Evolutionary conservation across 257 asterid species (phyloP), one percentile per base, ranked within the genome.

Genomic region (Solanum tarapatanum): DNA sequence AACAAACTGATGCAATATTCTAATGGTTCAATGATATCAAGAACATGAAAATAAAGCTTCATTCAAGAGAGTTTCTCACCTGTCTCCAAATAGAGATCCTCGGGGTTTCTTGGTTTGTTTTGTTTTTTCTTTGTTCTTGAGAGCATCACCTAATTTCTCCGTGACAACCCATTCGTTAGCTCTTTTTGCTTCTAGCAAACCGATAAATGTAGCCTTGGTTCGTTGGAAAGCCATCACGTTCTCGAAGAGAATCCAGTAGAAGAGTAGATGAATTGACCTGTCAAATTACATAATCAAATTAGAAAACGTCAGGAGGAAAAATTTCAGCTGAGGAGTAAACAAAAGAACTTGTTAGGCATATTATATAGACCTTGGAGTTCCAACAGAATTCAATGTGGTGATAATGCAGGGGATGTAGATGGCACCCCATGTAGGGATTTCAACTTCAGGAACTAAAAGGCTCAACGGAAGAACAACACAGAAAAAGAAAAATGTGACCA

Each of bases 221-320:
- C 97, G 93, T 66, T 94, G 97, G 69, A 94, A 92, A n/a, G 96
- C 92, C 96, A 94, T 94, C 12, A 94, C 97, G 48, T 94, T 94
- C 93, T 94, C 97, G 0, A 93, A 94, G 14, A 94, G 94, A 3
- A 94, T 91, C 97, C 97, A 94, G 70, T 89, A 92, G 88, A 93
- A 91, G 89, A 92, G 24, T 80, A 94, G 83, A 62, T 94, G 94
- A 19, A 93, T 91, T 36, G 97, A 94, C 92, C 97, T 94, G 92
- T 70, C 86, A 64, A 35, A 28, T 32, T 5, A 13, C 30, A 55
- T 26, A 70, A 70, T 76, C 10, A 73, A 7, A 28, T 43, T 70
- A 58, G 32, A 45, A 13, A 28, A 37, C 32, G 0, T 32, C 2
- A 1, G 79, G 9, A 30, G n/a, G 1, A 37, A 55, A 58, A 3